phyloP scores from a whole-genome alignment of 495 filamentous ascomycete genomes.

The Viridothelium virens region DNA sequence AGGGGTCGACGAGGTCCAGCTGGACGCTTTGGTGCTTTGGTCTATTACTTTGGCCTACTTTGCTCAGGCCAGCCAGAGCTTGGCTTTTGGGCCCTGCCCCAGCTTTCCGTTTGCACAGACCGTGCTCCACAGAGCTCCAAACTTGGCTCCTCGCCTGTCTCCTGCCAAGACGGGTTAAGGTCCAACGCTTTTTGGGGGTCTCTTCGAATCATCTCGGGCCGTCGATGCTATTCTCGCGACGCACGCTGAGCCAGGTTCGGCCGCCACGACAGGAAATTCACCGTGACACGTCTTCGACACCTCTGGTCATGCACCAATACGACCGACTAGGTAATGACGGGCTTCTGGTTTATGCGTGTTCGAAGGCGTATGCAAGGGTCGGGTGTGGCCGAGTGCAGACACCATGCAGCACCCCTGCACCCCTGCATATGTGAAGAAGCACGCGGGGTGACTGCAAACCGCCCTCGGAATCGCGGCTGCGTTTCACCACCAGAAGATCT shows the following conservation, averaged over 20 bases:
- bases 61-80: neutral
- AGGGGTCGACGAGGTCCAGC: constrained; percentile 3
- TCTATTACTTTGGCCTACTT: neutral
- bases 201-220: neutral
- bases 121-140: neutral
- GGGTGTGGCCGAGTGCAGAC: too few relatives aligned
- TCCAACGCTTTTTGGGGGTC: neutral
- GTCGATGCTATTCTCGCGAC: too few relatives aligned
- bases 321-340: too few relatives aligned
- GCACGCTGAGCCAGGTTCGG: too few relatives aligned
- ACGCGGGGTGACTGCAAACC: constrained; percentile 2
- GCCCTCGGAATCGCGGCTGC: constrained; percentile 3
- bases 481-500: constrained; percentile 3
- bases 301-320: too few relatives aligned
- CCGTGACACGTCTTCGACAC: too few relatives aligned
- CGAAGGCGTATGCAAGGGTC: too few relatives aligned
- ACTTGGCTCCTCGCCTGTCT: neutral
- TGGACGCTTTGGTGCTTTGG: neutral
- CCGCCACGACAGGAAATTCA: too few relatives aligned
- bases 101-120: constrained; percentile 1
- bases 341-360: too few relatives aligned
- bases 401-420: too few relatives aligned
- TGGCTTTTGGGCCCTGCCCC: neutral
- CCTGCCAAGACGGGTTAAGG: constrained; percentile 2
- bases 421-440: too few relatives aligned